phyloP scores from a whole-genome alignment of 2,329 filamentous ascomycete species.

The Rhytidhysteron rufulum region DNA sequence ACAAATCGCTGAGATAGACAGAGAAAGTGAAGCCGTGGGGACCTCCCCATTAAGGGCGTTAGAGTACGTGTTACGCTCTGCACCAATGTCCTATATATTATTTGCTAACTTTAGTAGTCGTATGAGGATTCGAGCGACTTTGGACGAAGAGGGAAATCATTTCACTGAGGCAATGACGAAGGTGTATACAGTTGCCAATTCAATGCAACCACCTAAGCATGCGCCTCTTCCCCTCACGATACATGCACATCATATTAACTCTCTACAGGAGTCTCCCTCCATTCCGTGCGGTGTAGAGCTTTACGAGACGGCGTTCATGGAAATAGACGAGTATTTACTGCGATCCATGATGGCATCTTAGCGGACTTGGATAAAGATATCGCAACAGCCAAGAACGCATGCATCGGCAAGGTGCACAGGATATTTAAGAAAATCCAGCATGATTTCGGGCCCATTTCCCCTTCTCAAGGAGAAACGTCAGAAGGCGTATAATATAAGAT shows the following conservation, averaged over 20 bases:
- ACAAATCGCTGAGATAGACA: conserved; percentile 4
- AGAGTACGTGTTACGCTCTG: background rate
- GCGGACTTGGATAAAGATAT: background rate
- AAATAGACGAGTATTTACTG: conserved; percentile 3
- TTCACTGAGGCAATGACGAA: conserved; percentile 10
- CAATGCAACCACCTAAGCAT: background rate
- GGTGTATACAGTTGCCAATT: conserved; percentile 8
- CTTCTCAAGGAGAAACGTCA: conserved; percentile 5
- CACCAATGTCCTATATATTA: background rate
- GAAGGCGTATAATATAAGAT: conserved; percentile 2
- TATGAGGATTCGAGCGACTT: conserved; percentile 2
- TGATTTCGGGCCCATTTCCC: conserved; percentile 6
- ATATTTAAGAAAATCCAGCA: conserved; percentile 5
- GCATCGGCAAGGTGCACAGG: background rate
- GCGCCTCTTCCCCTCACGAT: background rate
- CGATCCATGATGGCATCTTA: background rate
- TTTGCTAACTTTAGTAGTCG: background rate
- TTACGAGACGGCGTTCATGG: conserved; percentile 4
- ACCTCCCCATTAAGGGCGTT: conserved; percentile 3
- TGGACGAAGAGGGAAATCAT: conserved; percentile 5
- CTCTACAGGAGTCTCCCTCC: conserved; percentile 6
- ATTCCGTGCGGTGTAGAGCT: conserved; percentile 4
- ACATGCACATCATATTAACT: background rate
- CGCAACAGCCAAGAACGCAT: background rate
- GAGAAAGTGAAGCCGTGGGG: background rate